phyloP scores from a whole-genome alignment of 2,329 filamentous ascomycete species.

The Rutstroemia sp. region DNA sequence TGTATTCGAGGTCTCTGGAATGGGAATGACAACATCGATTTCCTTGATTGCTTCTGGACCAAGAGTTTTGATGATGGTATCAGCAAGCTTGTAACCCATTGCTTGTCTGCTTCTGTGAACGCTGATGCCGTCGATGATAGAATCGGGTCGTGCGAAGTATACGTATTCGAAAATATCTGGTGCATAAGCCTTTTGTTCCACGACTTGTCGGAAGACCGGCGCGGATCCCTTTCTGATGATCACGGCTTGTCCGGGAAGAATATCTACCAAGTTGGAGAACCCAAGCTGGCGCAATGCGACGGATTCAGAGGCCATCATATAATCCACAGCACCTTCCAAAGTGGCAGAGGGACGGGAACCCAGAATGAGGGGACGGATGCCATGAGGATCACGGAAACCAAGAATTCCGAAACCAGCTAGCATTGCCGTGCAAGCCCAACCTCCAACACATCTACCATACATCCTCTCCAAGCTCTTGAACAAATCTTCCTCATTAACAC shows the following conservation, averaged over 20 bases:
- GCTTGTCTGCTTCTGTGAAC: conserved; percentile 77
- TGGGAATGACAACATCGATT: conserved; percentile 79
- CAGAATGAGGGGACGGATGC: conserved; percentile 75
- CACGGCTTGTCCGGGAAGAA: conserved; percentile 77
- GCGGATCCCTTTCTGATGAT: conserved; percentile 72
- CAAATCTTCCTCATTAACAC: conserved; percentile 71
- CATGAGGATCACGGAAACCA: conserved; percentile 71
- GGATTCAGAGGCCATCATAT: conserved; percentile 87
- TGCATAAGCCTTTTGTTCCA: conserved; percentile 59
- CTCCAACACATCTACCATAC: conserved; percentile 66
- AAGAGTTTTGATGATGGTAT: conserved; percentile 60
- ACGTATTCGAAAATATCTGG: conserved; percentile 86
- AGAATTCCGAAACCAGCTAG: conserved; percentile 74
- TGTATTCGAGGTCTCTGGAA: conserved; percentile 77
- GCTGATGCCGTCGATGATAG: conserved; percentile 78
- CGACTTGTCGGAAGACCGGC: conserved; percentile 71
- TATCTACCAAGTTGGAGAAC: conserved; percentile 68
- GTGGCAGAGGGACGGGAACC: conserved; percentile 64
- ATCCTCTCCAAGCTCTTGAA: conserved; percentile 65
- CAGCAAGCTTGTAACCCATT: conserved; percentile 77
- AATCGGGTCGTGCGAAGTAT: conserved; percentile 80
- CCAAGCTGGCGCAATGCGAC: conserved; percentile 77
- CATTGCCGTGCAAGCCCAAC: conserved; percentile 76
- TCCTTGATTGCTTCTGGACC: conserved; percentile 62
- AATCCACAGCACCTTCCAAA: conserved; percentile 60